Evolutionary conservation across 1,284 basidiomycete species (phyloP).

Genomic region (Cryptococcus sp.): DNA sequence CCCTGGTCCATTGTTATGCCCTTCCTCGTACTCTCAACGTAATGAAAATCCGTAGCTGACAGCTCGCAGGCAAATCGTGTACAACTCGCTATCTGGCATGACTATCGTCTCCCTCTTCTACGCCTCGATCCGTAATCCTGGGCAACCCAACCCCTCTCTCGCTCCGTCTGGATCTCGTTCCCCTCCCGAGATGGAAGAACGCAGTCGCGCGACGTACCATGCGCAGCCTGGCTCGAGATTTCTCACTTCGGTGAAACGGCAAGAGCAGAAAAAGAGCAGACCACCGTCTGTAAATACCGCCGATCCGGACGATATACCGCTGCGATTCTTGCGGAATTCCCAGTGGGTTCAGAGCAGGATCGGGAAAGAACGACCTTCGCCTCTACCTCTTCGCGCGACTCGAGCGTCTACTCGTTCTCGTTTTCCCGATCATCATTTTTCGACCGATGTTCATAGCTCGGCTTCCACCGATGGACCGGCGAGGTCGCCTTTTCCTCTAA

Average conservation of each 20-base stretch:
- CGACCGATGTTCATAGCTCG: background rate
- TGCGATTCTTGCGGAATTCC: constrained; percentile 22
- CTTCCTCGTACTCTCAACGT: too few relatives aligned
- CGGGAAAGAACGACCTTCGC: constrained; percentile 22
- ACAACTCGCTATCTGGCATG: background rate
- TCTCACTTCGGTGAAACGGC: too few relatives aligned
- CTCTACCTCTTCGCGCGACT: constrained; percentile 16
- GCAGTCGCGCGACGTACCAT: too few relatives aligned
- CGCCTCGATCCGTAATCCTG: background rate
- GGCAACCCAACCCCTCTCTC: background rate
- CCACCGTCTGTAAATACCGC: background rate
- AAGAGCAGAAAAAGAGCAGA: background rate
- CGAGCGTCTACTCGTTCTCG: too few relatives aligned
- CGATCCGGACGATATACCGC: constrained; percentile 26
- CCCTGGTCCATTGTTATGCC: too few relatives aligned
- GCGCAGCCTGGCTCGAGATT: background rate
- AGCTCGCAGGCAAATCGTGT: constrained; percentile 1
- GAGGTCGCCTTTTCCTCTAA: constrained; percentile 25
- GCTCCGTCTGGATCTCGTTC: background rate
- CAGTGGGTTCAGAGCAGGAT: constrained; percentile 21
- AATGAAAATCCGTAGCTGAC: too few relatives aligned
- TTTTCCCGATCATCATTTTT: too few relatives aligned
- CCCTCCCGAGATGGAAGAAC: too few relatives aligned
- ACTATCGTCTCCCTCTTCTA: background rate
- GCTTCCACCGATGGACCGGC: constrained; percentile 3